Conservation (phyloP, 2,329 filamentous ascomycete genomes). For the Teratosphaeria gauchensis region DNA sequence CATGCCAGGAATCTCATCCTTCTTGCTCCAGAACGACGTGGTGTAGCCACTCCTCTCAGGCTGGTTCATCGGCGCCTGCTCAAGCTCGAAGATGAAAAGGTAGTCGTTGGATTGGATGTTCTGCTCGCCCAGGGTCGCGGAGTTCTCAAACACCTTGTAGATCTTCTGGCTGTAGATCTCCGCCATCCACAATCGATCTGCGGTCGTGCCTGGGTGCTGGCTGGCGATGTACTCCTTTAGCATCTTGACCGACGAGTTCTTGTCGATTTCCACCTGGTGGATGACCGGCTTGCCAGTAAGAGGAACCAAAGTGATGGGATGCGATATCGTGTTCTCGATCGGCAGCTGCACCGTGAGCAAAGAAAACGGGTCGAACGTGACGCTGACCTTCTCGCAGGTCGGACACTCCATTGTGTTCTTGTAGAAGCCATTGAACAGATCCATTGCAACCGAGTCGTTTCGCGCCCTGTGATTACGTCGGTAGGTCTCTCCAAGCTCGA, state of each 20-base stretch:
- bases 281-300: constrained; percentile 60
- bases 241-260: constrained; percentile 57
- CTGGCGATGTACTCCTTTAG: constrained; percentile 56
- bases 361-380: constrained; percentile 97
- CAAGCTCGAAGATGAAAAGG: constrained; percentile 67
- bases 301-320: constrained; percentile 67
- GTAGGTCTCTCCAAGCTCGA: constrained; percentile 74
- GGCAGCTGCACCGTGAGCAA: constrained; percentile 86
- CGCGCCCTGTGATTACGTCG: constrained; percentile 86
- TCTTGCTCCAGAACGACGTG: constrained; percentile 33
- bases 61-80: constrained; percentile 69
- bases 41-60: constrained; percentile 42
- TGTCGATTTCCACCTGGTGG: constrained; percentile 71
- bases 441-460: constrained; percentile 90
- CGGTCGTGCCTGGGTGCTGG: constrained; percentile 41
- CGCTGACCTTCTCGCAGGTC: constrained; percentile 85
- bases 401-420: constrained; percentile 95
- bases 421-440: constrained; percentile 95
- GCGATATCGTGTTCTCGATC: constrained; percentile 71
- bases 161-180: constrained; percentile 79
- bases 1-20: constrained; percentile 35
- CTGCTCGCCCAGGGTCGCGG: constrained; percentile 57
- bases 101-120: constrained; percentile 54
- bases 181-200: constrained; percentile 61
- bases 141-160: constrained; percentile 76